Percentiles rank a stretch among this genome's conserved stretches.
Conservation (phyloP, 148 eudicot species). For the Rhododendron ovatum region DNA sequence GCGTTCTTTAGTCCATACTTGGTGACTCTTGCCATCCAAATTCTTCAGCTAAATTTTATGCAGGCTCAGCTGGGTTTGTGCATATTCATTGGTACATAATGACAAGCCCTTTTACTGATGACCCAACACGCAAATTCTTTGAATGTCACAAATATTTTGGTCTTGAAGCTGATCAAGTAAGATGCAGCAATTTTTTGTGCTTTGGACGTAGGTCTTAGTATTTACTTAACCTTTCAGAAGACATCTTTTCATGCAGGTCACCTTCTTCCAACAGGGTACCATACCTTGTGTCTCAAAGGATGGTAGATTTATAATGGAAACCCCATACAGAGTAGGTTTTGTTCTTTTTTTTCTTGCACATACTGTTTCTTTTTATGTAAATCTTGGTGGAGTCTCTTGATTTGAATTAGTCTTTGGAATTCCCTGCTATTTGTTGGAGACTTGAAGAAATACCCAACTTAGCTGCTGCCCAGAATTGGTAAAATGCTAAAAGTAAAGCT, state of each 20-base stretch:
- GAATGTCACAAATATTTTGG: constrained; percentile 82
- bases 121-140: constrained; percentile 76
- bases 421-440: background rate
- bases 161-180: constrained; percentile 90
- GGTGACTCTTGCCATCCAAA: constrained; percentile 12
- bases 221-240: constrained; percentile 8
- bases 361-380: background rate
- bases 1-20: background rate
- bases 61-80: constrained; percentile 47
- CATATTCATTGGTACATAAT: constrained; percentile 96
- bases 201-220: background rate
- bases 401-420: background rate
- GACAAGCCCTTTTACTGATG: constrained; percentile 98
- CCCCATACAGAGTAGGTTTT: constrained; percentile 71
- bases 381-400: background rate
- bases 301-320: constrained; percentile 93
- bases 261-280: constrained; percentile 94
- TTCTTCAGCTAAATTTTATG: constrained; percentile 18
- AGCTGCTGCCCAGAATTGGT: background rate
- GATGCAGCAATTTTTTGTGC: constrained; percentile 7
- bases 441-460: background rate
- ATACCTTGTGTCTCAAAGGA: constrained; percentile 91
- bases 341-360: background rate
- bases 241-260: constrained; percentile 52
- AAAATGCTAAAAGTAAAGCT: background rate